Conservation (phyloP, 1,284 basidiomycete genomes). For the Irpex lacteus region DNA sequence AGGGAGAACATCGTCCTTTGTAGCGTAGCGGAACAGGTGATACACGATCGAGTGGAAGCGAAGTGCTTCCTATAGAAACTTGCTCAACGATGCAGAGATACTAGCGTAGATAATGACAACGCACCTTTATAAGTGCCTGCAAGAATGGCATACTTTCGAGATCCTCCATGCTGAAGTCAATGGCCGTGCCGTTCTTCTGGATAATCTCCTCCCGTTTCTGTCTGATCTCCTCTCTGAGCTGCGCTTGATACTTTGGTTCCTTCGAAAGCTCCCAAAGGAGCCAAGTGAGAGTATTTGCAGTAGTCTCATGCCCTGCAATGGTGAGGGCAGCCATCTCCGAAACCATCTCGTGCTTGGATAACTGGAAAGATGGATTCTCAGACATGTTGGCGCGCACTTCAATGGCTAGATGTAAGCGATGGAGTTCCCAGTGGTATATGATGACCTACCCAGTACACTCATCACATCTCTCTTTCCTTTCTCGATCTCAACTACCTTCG, state of each 20-base stretch:
- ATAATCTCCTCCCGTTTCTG: constrained; percentile 16
- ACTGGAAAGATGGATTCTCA: constrained; percentile 18
- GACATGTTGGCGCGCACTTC: constrained; percentile 23
- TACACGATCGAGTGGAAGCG: constrained; percentile 11
- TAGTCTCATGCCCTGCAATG: constrained; percentile 27
- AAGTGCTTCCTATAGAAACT: constrained; percentile 32
- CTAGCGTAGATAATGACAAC: constrained; percentile 4
- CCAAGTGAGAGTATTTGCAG: constrained; percentile 24
- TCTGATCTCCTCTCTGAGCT: constrained; percentile 23
- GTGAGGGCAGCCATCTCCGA: constrained; percentile 9
- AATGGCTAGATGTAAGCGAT: not conserved
- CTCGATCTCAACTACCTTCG: constrained; percentile 9
- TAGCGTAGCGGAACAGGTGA: constrained; percentile 5
- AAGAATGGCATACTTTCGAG: constrained; percentile 28
- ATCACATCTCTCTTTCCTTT: constrained; percentile 26
- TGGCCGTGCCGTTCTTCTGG: constrained; percentile 20
- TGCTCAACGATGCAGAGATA: constrained; percentile 23
- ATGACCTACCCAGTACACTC: constrained; percentile 22
- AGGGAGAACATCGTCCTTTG: constrained; percentile 39
- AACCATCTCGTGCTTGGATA: constrained; percentile 18
- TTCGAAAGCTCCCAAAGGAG: constrained; percentile 26
- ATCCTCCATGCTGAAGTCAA: constrained; percentile 27
- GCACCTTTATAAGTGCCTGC: constrained; percentile 15
- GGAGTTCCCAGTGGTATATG: not conserved
- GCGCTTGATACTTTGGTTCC: constrained; percentile 22